phyloP scores from a whole-genome alignment of 2,329 filamentous ascomycete species.

The Phialophora tarda region DNA sequence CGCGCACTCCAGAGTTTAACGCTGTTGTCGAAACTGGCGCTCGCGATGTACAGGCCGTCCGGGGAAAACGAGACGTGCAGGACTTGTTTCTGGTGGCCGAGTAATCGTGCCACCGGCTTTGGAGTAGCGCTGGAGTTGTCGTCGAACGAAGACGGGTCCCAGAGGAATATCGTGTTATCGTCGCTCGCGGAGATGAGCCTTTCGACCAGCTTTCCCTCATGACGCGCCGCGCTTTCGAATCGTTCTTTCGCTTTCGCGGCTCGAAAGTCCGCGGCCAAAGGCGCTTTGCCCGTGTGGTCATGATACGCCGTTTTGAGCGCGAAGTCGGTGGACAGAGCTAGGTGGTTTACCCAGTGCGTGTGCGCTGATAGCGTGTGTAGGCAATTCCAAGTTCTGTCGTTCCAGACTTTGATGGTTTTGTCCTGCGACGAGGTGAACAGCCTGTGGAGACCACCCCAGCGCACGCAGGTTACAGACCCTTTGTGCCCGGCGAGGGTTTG shows the following conservation, averaged over 20 bases:
- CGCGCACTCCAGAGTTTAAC: slow-evolving; percentile 88
- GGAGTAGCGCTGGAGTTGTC: slow-evolving; percentile 57
- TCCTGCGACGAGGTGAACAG: slow-evolving; percentile 89
- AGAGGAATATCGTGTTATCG: slow-evolving; percentile 95
- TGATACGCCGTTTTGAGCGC: slow-evolving; percentile 83
- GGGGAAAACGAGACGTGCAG: slow-evolving; percentile 95
- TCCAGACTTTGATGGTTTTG: slow-evolving; percentile 91
- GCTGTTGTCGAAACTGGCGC: slow-evolving; percentile 90
- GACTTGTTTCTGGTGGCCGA: slow-evolving; percentile 96
- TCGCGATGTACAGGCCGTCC: slow-evolving; percentile 85
- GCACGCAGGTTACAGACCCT: slow-evolving; percentile 84
- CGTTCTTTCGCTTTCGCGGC: slow-evolving; percentile 75
- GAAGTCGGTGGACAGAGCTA: slow-evolving; percentile 91
- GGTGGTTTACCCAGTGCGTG: slow-evolving; percentile 93
- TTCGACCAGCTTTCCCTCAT: slow-evolving; percentile 78
- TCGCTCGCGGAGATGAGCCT: slow-evolving; percentile 88
- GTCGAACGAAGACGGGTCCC: slow-evolving; percentile 69
- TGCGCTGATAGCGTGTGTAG: slow-evolving; percentile 80
- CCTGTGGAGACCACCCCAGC: slow-evolving; percentile 87
- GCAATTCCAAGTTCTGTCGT: slow-evolving; percentile 76
- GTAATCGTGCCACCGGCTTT: slow-evolving; percentile 84
- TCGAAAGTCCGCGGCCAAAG: slow-evolving; percentile 71
- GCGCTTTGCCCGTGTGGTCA: slow-evolving; percentile 77
- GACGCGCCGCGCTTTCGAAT: slow-evolving; percentile 82
- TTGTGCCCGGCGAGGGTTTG: slow-evolving; percentile 87